Evolutionary conservation across 202 grass and related monocot species (phyloP).

Genomic region (Elaeis oleifera): DNA sequence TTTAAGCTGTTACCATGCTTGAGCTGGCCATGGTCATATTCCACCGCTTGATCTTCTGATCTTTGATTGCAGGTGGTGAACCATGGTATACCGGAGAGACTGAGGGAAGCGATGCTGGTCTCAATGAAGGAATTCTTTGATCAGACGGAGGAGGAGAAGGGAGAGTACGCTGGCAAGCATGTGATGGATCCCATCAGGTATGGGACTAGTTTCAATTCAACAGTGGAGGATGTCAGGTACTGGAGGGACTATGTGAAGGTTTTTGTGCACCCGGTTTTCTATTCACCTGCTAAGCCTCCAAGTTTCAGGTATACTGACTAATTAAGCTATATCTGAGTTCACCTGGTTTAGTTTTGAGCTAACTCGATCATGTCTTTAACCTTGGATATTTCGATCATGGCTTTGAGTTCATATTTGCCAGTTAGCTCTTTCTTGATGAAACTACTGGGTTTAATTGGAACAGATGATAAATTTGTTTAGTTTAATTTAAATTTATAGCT

Average conservation of each 20-base stretch:
- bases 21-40: background rate
- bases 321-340: too few species aligned
- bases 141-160: slow-evolving; percentile 36
- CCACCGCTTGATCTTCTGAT: background rate
- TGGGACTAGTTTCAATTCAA: slow-evolving; percentile 50
- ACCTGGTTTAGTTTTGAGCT: too few species aligned
- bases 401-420: too few species aligned
- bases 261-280: slow-evolving; percentile 51
- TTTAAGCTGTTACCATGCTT: background rate
- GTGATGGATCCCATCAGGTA: slow-evolving; percentile 51
- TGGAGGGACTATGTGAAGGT: slow-evolving; percentile 64
- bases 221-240: slow-evolving; percentile 30
- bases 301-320: slow-evolving; percentile 37
- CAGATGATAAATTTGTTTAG: too few species aligned
- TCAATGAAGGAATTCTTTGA: slow-evolving; percentile 32
- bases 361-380: too few species aligned
- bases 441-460: too few species aligned
- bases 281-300: slow-evolving; percentile 44
- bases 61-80: slow-evolving; percentile 43
- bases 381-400: too few species aligned
- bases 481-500: too few species aligned
- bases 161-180: slow-evolving; percentile 10
- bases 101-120: slow-evolving; percentile 33
- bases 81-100: slow-evolving; percentile 43
- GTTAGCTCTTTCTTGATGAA: too few species aligned